These are phyloP conservation scores for Naganishia sp. DNA, from an alignment of 1,284 basidiomycete species.

Conservation along the genomic window DNA sequence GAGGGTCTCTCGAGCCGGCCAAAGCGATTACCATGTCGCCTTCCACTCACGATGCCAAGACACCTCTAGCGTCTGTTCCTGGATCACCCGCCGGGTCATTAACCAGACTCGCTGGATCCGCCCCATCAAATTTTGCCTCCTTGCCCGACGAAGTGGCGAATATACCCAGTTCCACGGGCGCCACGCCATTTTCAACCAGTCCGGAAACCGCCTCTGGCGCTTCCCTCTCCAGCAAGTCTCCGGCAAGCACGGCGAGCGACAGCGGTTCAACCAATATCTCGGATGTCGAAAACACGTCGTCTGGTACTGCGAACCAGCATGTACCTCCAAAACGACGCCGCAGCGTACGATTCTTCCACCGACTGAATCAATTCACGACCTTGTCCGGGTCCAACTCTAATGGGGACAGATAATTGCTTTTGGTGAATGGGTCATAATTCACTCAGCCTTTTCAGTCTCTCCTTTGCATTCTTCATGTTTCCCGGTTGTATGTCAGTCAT, in stretches of 20 bases:
- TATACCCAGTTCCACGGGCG: background rate
- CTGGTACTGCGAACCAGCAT: background rate
- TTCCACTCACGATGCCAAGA: constrained; percentile 5
- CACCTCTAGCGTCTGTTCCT: constrained; percentile 25
- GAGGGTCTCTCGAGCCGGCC: constrained; percentile 24
- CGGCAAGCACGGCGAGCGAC: constrained; percentile 1
- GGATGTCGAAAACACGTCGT: constrained; percentile 4
- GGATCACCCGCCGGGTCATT: constrained; percentile 22
- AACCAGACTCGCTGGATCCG: background rate
- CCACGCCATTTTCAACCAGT: background rate
- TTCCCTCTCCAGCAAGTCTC: background rate
- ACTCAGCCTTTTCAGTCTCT: background rate
- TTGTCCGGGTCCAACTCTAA: constrained; percentile 17
- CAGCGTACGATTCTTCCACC: constrained; percentile 27
- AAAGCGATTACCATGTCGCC: constrained; percentile 2
- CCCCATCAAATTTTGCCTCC: background rate
- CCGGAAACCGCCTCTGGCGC: background rate
- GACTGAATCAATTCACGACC: constrained; percentile 30
- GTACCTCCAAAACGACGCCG: constrained; percentile 24
- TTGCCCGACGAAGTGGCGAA: background rate
- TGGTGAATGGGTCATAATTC: constrained; percentile 1
- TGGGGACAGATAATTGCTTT: constrained; percentile 18
- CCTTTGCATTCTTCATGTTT: no score
- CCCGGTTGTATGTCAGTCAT: no score
- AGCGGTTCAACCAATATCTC: constrained; percentile 1